A percentile compares a stretch with the other conserved stretches of the same genome.
Evolutionary conservation across 495 filamentous ascomycete species (phyloP).

Genomic region (Penicillium malachiteum): DNA sequence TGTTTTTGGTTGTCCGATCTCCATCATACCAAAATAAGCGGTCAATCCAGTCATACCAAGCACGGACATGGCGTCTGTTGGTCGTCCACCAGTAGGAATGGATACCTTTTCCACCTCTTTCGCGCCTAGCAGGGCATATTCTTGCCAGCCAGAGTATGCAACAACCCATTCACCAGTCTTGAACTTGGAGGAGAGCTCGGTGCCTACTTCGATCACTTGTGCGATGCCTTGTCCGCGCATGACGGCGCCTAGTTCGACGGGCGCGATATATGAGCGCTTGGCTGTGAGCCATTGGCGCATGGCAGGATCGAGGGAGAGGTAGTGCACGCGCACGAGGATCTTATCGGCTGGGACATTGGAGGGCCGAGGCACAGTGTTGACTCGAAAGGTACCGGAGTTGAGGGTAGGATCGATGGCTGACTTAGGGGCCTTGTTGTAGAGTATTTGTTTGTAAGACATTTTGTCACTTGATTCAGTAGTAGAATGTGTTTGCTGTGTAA

Average conservation of each 20-base stretch:
- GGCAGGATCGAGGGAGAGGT: slow-evolving; percentile 78
- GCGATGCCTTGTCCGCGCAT: slow-evolving; percentile 66
- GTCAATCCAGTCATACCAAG: slow-evolving; percentile 60
- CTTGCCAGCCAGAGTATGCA: slow-evolving; percentile 58
- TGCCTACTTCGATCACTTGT: slow-evolving; percentile 50
- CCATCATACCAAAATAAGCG: slow-evolving; percentile 65
- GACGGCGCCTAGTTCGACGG: slow-evolving; percentile 61
- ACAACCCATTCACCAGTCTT: slow-evolving; percentile 52
- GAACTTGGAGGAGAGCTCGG: slow-evolving; percentile 36
- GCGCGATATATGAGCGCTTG: slow-evolving; percentile 63
- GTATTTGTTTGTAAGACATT: slow-evolving; percentile 44
- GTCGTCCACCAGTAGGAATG: slow-evolving; percentile 46
- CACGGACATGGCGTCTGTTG: slow-evolving; percentile 61
- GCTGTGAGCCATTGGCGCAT: slow-evolving; percentile 75
- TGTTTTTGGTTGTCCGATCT: slow-evolving; percentile 54
- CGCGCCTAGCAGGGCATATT: slow-evolving; percentile 53
- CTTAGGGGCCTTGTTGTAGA: slow-evolving; percentile 40
- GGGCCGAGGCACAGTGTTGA: slow-evolving; percentile 47
- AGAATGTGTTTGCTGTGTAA: no score
- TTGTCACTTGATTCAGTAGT: slow-evolving; percentile 2
- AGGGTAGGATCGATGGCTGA: slow-evolving; percentile 44
- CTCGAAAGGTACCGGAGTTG: slow-evolving; percentile 51
- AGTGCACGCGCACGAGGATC: slow-evolving; percentile 63
- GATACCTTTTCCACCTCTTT: slow-evolving; percentile 43
- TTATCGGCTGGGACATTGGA: slow-evolving; percentile 54